Evolutionary conservation across 495 filamentous ascomycete genomes (phyloP).

Genomic region (Cercophora newfieldiana): DNA sequence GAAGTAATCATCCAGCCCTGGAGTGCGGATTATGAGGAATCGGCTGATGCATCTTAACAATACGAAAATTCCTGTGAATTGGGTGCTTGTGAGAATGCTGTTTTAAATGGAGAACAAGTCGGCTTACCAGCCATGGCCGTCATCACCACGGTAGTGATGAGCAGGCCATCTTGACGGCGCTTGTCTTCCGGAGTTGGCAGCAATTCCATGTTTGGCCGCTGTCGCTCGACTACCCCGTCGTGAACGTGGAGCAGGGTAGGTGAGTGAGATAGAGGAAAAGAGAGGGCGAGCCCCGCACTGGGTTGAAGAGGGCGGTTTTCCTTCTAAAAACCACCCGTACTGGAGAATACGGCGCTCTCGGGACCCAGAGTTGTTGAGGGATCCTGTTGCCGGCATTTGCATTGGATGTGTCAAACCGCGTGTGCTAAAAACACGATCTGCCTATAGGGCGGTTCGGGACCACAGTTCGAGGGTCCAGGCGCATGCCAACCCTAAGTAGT

Average conservation of each 20-base stretch:
- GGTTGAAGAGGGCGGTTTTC: not conserved
- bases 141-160: conserved; percentile 16
- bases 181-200: conserved; percentile 6
- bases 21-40: conserved; percentile 14
- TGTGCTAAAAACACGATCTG: not conserved
- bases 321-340: not conserved
- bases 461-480: not conserved
- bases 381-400: not conserved
- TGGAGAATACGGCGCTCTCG: too few species aligned
- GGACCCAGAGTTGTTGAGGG: not conserved
- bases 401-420: not conserved
- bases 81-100: not conserved
- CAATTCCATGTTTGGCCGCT: not conserved
- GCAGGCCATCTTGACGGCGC: conserved; percentile 15
- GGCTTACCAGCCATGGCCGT: conserved; percentile 15
- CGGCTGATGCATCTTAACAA: conserved; percentile 13
- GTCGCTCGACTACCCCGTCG: not conserved
- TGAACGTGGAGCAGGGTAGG: not conserved
- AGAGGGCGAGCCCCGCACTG: not conserved
- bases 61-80: conserved; percentile 10
- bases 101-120: not conserved
- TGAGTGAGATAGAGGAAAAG: not conserved
- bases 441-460: not conserved
- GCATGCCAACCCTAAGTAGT: not conserved
- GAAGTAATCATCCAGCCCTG: conserved; percentile 16